These are phyloP conservation scores for Wickerhamiella spandovensis DNA, from an alignment of 805 yeast genomes.

Conservation along the genomic window DNA sequence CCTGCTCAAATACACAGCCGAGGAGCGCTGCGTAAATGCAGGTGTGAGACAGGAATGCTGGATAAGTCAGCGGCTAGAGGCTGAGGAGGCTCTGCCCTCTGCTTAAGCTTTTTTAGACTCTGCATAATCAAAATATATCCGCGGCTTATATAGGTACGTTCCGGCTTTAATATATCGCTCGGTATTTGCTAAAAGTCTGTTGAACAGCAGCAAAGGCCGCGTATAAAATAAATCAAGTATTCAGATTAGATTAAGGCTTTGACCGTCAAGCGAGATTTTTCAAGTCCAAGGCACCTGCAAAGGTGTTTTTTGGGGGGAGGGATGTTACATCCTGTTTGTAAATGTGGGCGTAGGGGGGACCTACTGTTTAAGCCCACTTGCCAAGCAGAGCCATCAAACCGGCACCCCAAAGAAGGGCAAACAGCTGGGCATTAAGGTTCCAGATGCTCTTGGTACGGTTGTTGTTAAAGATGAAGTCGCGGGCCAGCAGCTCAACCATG, in stretches of 20 bases:
- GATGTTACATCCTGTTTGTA: neutral
- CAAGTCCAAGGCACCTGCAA: too few species aligned
- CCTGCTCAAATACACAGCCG: neutral
- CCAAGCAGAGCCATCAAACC: constrained; percentile 65
- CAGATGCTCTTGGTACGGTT: constrained; percentile 29
- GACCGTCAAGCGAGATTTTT: neutral
- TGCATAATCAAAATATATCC: neutral
- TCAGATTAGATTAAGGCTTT: neutral
- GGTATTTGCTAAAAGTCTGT: too few species aligned
- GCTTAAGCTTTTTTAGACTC: neutral
- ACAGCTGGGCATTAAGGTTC: constrained; percentile 30
- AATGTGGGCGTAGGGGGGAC: neutral
- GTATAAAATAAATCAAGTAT: too few species aligned
- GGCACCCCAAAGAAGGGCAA: constrained; percentile 40
- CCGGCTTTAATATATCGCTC: too few species aligned
- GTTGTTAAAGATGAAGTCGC: constrained; percentile 46
- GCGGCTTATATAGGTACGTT: too few species aligned
- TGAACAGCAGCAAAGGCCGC: too few species aligned
- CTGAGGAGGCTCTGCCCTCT: neutral
- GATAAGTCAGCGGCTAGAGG: neutral
- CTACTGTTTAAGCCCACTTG: constrained; percentile 45
- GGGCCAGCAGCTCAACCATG: constrained; percentile 60
- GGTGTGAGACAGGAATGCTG: neutral
- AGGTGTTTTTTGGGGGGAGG: neutral
- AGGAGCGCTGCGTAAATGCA: neutral